A percentile compares a stretch with the other conserved stretches of the same genome.
phyloP scores from a whole-genome alignment of 257 asterid species.

The Gentiana straminea region DNA sequence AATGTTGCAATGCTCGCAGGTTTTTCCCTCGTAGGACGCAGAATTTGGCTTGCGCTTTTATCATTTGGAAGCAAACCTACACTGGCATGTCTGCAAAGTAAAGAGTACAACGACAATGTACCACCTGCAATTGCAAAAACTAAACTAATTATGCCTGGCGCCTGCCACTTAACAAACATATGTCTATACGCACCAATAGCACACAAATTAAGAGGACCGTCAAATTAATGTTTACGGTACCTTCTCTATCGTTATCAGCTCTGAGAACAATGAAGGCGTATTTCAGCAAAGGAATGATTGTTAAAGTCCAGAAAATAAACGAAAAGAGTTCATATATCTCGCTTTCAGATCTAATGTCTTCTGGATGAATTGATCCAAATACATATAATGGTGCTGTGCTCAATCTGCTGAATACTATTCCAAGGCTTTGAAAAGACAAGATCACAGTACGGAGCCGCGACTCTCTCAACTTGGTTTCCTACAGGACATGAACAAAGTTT shows the following conservation, averaged over 20 bases:
- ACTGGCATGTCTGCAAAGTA: conserved; percentile 72
- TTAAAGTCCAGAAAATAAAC: conserved; percentile 77
- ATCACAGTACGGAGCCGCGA: conserved; percentile 49
- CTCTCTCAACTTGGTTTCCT: conserved; percentile 27
- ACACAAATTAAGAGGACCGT: no score
- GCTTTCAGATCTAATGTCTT: conserved; percentile 36
- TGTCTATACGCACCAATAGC: no score
- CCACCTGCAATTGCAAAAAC: conserved; percentile 54
- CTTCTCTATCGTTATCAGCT: conserved; percentile 90
- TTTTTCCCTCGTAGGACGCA: conserved; percentile 35
- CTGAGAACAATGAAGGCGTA: conserved; percentile 59
- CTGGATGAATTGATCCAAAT: conserved; percentile 53
- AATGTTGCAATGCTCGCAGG: conserved; percentile 35
- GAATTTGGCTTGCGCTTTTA: conserved; percentile 31
- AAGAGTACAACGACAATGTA: conserved; percentile 76
- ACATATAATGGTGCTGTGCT: conserved; percentile 86
- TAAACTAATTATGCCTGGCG: no score
- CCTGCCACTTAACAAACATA: no score
- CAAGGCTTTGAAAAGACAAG: conserved; percentile 88
- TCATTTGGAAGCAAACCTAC: conserved; percentile 79
- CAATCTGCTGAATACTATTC: conserved; percentile 82
- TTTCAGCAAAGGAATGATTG: conserved; percentile 72
- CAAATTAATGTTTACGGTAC: conserved; percentile 20
- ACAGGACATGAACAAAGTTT: neutral
- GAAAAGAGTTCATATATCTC: conserved; percentile 76